Conservation (phyloP, 1,139 yeast genomes). For the Saccharomycopsis crataegensis region DNA sequence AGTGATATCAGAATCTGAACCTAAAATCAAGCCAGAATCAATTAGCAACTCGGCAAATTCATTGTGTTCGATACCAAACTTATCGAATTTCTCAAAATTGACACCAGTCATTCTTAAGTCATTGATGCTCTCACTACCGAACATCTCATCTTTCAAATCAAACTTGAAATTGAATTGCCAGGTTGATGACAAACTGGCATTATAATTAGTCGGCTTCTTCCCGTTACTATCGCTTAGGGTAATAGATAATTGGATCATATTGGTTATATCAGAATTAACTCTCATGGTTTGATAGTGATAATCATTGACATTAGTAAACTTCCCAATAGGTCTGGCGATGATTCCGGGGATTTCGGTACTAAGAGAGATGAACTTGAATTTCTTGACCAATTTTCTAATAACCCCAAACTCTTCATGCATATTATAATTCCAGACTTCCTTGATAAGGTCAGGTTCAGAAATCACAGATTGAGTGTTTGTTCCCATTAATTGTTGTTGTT, state of each 20-base stretch:
- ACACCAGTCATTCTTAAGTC: constrained; percentile 75
- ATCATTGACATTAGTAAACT: constrained; percentile 82
- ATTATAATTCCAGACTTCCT: constrained; percentile 80
- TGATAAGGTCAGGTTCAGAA: constrained; percentile 23
- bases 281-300: constrained; percentile 95
- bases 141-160: constrained; percentile 74
- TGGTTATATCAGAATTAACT: constrained; percentile 79
- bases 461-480: constrained; percentile 12
- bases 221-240: constrained; percentile 77
- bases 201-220: constrained; percentile 54
- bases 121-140: constrained; percentile 67
- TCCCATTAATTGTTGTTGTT: background rate
- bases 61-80: constrained; percentile 71
- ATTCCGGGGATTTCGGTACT: constrained; percentile 96
- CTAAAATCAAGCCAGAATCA: constrained; percentile 78
- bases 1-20: constrained; percentile 45
- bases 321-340: constrained; percentile 94
- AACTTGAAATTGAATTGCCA: constrained; percentile 95
- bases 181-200: constrained; percentile 51
- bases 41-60: constrained; percentile 80
- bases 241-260: constrained; percentile 80
- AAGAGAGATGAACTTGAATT: constrained; percentile 65
- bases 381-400: constrained; percentile 62
- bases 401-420: constrained; percentile 73
- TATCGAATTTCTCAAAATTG: constrained; percentile 68